Base-by-base conservation (phyloP, 257 asterid genomes). In the Parsonsia alboflavescens region DNA sequence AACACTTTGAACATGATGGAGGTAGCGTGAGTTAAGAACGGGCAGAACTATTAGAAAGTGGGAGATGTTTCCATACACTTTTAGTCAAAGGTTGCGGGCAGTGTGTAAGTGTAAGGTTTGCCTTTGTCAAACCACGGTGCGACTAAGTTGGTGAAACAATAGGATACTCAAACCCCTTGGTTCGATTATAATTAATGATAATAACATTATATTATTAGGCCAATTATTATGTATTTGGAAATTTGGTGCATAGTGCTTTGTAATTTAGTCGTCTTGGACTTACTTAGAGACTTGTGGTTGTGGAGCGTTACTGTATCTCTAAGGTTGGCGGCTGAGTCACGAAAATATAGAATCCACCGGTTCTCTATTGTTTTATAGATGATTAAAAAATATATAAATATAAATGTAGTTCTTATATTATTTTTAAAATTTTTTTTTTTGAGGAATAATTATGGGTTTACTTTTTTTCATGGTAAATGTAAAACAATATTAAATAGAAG, bases 271-370 rank as follows among this genome's bases (percentile, higher is more conserved):
- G 5, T 57, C 21, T 12, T 26, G 54, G 26, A 66, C 57, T 22
- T 33, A 66, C 57, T 22, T 33, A 58, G 45, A 7, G 61, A 15
- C 26, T 28, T 6, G 6, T 45, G 26, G 52, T 1, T 50, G 45
- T 75, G 72, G 78, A 36, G 21, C 15, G 54, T 56, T 45, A 65
- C 77, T 48, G 39, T 49, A 3, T 33, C n/a, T n/a, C n/a, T n/a
- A n/a, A n/a, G 39, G 39, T 33, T 33, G 39, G 39, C 3, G 39
- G 39, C 39, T 33, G 39, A 33, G 39, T 33, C 39, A 33, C 39
- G 39, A 33, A 33, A 33, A 33, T 33, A 33, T 33, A 33, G 39
- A 33, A 33, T 33, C 39, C 3, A 33, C 39, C 39, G 39, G 39
- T 33, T 33, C 39, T 33, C 39, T 33, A 33, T 33, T 33, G 1